Evolutionary conservation across 2,329 filamentous ascomycete genomes (phyloP), one percentile per base, ranked within the genome.

Genomic region (Colletotrichum salicis): DNA sequence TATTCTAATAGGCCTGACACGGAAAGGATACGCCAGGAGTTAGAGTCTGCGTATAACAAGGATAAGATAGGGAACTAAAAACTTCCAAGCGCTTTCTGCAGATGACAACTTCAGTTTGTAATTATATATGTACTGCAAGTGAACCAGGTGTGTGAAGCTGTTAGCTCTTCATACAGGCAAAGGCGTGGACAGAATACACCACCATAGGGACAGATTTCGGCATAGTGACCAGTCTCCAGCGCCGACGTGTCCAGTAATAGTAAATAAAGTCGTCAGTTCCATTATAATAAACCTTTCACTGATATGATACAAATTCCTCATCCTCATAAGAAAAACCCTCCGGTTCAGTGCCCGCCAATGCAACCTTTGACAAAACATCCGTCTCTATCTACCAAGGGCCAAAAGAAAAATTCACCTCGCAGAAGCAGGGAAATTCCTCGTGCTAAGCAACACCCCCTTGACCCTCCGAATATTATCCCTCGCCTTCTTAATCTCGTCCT

Each of bases 391-490:
- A 19, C 37, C 37, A 41, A 41, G 37, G 33, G 10, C 37, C 31
- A 51, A 12, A 7, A 19, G 11, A 27, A 5, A 29, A n/a, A 15
- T 33, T 63, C 51, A 80, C 63, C 78, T 78, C 41, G 82, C 78
- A 51, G 83, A 83, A 3, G 82, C 76, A n/a, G 91, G 92, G 75
- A 96, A 96, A 76, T 90, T 93, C 77, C 92, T 89, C 5, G 93
- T 89, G 77, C 90, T 94, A 67, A 97, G 81, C 75, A 96, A 83
- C 12, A 94, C 89, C 1, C 94, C 94, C 84, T 97, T 97, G 54
- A 96, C 89, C 68, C 92, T 88, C 74, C 94, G 85, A 63, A 97
- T 95, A 73, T 92, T 93, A 74, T 90, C 90, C 82, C 93, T 93
- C 24, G 93, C 86, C 78, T 89, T 90, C 74, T 90, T 90, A 76